Percentiles rank a stretch among this genome's conserved stretches.
Conservation (phyloP, 305 asterid species). For the Fraxinus baroniana region DNA sequence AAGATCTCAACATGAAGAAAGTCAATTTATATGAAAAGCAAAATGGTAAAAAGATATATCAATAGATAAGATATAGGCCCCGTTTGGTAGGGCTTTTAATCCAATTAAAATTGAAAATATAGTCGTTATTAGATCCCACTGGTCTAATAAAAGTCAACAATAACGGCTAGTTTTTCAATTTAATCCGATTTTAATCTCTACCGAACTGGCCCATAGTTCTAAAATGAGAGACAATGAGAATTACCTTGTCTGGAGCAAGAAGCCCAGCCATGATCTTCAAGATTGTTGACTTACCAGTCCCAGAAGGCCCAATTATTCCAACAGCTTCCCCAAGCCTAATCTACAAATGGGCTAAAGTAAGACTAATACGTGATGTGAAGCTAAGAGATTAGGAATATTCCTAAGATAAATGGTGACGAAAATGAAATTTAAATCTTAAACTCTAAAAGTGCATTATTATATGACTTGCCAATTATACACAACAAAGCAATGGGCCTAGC, state of each 20-base stretch:
- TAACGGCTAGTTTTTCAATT: no score
- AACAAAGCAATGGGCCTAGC: not conserved
- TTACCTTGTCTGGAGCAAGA: conserved; percentile 96
- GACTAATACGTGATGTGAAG: not conserved
- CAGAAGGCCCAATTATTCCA: conserved; percentile 99
- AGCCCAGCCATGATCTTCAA: conserved; percentile 98
- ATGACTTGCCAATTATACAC: not conserved
- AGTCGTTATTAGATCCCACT: no score
- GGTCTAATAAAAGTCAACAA: no score
- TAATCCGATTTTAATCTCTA: no score
- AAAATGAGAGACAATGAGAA: conserved; percentile 13
- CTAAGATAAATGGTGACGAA: not conserved
- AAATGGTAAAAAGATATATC: not conserved
- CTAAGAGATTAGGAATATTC: not conserved
- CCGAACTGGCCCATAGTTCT: no score
- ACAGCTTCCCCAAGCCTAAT: conserved; percentile 99
- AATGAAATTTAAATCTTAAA: not conserved
- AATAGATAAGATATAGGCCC: not conserved
- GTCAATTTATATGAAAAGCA: conserved; percentile 16
- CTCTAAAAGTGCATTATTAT: not conserved
- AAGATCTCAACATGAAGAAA: conserved; percentile 18
- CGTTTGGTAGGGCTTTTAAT: no score
- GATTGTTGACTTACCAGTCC: conserved; percentile 96
- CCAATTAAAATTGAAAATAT: no score
- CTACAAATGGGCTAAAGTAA: conserved; percentile 43